Evolutionary conservation across 2,329 filamentous ascomycete species (phyloP).

Genomic region (Cordyceps pruinosa): DNA sequence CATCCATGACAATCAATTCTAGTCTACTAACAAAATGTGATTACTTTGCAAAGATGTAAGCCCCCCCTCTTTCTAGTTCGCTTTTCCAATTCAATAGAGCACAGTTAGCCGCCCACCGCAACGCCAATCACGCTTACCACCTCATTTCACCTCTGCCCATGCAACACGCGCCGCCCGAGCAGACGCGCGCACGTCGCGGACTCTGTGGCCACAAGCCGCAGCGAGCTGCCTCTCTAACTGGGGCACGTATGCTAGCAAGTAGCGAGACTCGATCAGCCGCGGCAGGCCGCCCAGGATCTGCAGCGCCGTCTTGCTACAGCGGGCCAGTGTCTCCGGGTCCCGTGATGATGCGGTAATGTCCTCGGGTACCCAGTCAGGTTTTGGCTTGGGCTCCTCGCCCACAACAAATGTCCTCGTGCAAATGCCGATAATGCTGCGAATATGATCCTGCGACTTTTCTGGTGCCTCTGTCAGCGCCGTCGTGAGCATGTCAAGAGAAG

Average conservation of each 20-base stretch:
- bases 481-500: constrained; percentile 42
- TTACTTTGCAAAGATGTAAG: neutral
- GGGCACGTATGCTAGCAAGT: constrained; percentile 38
- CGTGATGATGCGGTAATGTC: constrained; percentile 16
- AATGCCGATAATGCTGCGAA: constrained; percentile 42
- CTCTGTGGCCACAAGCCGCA: constrained; percentile 45
- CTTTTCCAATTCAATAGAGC: neutral
- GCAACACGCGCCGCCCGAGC: constrained; percentile 42
- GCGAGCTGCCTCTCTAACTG: constrained; percentile 41
- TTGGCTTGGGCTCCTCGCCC: constrained; percentile 21
- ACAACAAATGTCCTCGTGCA: constrained; percentile 32
- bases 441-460: constrained; percentile 38
- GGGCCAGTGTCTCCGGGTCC: constrained; percentile 21
- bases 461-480: constrained; percentile 41
- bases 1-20: neutral
- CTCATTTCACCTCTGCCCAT: constrained; percentile 37
- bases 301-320: constrained; percentile 41
- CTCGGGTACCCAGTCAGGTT: constrained; percentile 25
- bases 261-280: constrained; percentile 39
- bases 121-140: neutral
- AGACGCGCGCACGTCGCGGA: constrained; percentile 44
- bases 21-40: neutral
- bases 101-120: neutral
- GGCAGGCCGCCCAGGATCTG: constrained; percentile 43
- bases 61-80: too few relatives aligned